Evolutionary conservation across 1,284 basidiomycete genomes (phyloP).

Genomic region (Microbotryum lychnidis-dioicae): DNA sequence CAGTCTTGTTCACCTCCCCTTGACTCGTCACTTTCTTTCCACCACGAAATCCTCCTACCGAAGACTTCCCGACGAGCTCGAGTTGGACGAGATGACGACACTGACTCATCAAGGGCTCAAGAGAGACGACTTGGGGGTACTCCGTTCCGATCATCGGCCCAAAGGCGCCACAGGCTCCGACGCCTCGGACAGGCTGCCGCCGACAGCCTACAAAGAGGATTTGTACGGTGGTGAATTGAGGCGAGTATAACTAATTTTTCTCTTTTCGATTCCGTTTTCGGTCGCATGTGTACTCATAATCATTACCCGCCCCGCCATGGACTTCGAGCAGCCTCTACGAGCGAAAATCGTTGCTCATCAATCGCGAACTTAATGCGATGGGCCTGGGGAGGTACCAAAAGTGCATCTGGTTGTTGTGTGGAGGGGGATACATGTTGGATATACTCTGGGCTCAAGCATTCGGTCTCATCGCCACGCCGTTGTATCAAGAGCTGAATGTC

Average conservation of each 20-base stretch:
- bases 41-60: no score
- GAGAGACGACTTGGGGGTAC: no score
- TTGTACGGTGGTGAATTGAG: no score
- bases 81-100: no score
- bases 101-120: no score
- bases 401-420: slow-evolving; percentile 29
- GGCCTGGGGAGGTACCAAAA: slow-evolving; percentile 66
- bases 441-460: slow-evolving; percentile 30
- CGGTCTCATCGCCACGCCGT: slow-evolving; percentile 21
- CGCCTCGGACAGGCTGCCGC: no score
- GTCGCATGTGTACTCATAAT: slow-evolving; percentile 12
- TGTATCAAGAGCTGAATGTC: slow-evolving; percentile 7
- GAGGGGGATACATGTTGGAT: slow-evolving; percentile 29
- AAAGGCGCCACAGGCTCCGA: no score
- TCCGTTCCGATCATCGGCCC: no score
- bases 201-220: no score
- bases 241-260: not conserved
- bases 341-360: slow-evolving; percentile 44
- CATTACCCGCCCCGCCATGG: not conserved
- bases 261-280: not conserved
- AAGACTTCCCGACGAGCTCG: no score
- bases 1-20: no score
- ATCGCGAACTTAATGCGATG: slow-evolving; percentile 59
- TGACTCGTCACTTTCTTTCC: no score
- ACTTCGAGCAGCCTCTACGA: slow-evolving; percentile 3